A percentile compares a stretch with the other conserved stretches of the same genome.
These are phyloP conservation scores for Grosmannia serpens DNA, from an alignment of 2,329 filamentous ascomycete species.

Conservation along the genomic window DNA sequence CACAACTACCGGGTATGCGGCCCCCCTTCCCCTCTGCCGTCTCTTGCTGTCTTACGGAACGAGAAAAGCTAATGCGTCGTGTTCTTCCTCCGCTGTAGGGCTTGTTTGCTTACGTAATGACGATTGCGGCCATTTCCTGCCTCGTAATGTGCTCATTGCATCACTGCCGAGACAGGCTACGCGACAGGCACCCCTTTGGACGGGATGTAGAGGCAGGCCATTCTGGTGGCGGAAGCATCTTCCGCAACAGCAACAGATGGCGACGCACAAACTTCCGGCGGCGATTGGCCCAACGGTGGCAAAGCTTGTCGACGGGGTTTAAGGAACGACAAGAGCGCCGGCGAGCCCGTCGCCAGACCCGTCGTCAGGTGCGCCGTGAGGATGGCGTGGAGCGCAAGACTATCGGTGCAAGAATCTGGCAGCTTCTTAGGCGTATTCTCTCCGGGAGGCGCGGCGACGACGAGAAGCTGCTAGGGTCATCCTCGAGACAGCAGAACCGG, in stretches of 20 bases:
- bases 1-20: too few relatives aligned
- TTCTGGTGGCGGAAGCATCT: background rate
- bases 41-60: too few relatives aligned
- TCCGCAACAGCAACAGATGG: background rate
- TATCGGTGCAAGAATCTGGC: background rate
- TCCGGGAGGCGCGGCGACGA: slow-evolving; percentile 14
- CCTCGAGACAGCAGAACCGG: background rate
- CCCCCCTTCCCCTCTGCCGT: too few relatives aligned
- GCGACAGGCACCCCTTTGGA: background rate
- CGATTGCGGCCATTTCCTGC: background rate
- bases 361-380: background rate
- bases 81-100: background rate
- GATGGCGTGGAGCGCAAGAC: background rate
- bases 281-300: background rate
- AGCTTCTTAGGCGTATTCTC: background rate
- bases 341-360: background rate
- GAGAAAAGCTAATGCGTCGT: too few relatives aligned
- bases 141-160: background rate
- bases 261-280: background rate
- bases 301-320: background rate
- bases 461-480: slow-evolving; percentile 19
- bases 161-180: background rate
- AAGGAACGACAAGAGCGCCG: background rate
- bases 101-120: background rate
- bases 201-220: background rate